These are phyloP conservation scores for Blepharisma japonicum DNA, from an alignment of 73 alveolate species.

Conservation along the genomic window DNA sequence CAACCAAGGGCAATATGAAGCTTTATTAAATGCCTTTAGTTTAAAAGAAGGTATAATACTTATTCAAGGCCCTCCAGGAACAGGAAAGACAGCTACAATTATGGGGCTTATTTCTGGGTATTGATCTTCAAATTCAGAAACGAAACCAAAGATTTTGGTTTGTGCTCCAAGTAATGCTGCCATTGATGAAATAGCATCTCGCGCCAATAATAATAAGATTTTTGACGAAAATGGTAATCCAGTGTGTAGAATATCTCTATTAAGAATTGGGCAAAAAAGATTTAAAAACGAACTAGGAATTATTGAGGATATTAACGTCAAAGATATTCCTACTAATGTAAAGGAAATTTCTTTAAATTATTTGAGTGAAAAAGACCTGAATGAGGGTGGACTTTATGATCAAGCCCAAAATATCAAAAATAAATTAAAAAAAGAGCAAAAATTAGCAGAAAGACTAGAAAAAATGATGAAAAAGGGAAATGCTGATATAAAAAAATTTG, in stretches of 20 bases:
- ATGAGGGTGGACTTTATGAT: slow-evolving; percentile 35
- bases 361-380: slow-evolving; percentile 34
- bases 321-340: slow-evolving; percentile 7
- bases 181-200: slow-evolving; percentile 80
- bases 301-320: slow-evolving; percentile 57
- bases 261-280: slow-evolving; percentile 50
- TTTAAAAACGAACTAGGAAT: neutral
- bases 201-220: slow-evolving; percentile 60
- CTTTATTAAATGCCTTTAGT: slow-evolving; percentile 7
- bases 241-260: slow-evolving; percentile 36
- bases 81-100: slow-evolving; percentile 36
- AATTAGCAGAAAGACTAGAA: slow-evolving; percentile 13
- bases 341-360: neutral
- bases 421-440: slow-evolving; percentile 26
- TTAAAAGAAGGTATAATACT: slow-evolving; percentile 36
- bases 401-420: slow-evolving; percentile 39
- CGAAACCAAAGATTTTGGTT: slow-evolving; percentile 30
- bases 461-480: no score
- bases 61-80: slow-evolving; percentile 37
- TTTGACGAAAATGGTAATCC: slow-evolving; percentile 38
- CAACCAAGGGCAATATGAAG: slow-evolving; percentile 24
- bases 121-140: neutral
- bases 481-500: no score
- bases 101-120: slow-evolving; percentile 53
- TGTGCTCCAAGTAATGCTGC: slow-evolving; percentile 97